These are phyloP conservation scores for Aspergillus clavatus DNA, from an alignment of 2,329 filamentous ascomycete genomes.

Conservation along the genomic window DNA sequence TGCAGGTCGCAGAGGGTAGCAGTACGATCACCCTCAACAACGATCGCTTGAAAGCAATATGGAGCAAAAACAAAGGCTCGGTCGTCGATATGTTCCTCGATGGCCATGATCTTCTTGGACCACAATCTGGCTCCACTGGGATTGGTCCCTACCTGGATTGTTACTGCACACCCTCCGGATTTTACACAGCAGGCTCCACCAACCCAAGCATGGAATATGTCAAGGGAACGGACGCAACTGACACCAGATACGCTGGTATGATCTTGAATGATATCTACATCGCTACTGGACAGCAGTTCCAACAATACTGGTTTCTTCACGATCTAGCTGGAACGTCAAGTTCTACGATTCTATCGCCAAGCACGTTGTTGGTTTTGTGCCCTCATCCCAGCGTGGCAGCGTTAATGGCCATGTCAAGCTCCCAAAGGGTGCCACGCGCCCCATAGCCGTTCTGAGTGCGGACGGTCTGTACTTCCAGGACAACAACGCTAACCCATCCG, in stretches of 20 bases:
- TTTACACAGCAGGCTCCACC: conserved; percentile 54
- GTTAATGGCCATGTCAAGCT: conserved; percentile 50
- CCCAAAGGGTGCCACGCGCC: conserved; percentile 47
- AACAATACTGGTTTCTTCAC: conserved; percentile 62
- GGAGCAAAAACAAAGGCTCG: conserved; percentile 42
- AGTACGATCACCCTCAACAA: conserved; percentile 37
- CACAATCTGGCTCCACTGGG: conserved; percentile 41
- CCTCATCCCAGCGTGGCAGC: conserved; percentile 48
- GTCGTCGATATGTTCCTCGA: conserved; percentile 44
- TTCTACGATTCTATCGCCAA: conserved; percentile 62
- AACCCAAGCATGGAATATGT: conserved; percentile 49
- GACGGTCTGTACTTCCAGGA: conserved; percentile 54
- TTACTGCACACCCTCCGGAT: conserved; percentile 56
- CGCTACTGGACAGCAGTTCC: conserved; percentile 54
- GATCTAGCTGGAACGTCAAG: conserved; percentile 53
- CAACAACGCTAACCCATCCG: conserved; percentile 51
- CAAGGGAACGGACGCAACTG: conserved; percentile 47
- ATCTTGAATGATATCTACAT: conserved; percentile 57
- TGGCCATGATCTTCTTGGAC: conserved; percentile 51
- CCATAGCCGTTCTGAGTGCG: conserved; percentile 54
- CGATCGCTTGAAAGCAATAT: conserved; percentile 41
- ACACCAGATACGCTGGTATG: conserved; percentile 54
- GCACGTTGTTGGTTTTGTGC: conserved; percentile 56
- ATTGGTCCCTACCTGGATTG: conserved; percentile 59
- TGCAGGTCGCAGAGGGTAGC: conserved; percentile 17